phyloP scores from a whole-genome alignment of 768 basidiomycete genomes.

The Lactarius sp. region DNA sequence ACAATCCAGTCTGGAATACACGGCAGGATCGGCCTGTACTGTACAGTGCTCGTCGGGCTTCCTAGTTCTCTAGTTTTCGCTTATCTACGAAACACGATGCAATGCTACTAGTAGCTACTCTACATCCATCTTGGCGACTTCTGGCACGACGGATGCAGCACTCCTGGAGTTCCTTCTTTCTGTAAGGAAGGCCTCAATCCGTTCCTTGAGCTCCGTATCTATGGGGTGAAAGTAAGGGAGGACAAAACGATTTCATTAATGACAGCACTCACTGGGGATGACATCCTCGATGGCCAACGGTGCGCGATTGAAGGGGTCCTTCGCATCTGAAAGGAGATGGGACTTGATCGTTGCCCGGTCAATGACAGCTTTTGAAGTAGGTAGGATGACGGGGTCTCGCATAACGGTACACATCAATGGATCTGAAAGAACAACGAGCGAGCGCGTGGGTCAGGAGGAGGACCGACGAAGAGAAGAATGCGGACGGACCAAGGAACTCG shows the following conservation, averaged over 20 bases:
- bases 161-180: conserved; percentile 46
- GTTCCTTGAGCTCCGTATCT: conserved; percentile 68
- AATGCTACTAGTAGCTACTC: conserved; percentile 9
- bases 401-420: conserved; percentile 89
- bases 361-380: conserved; percentile 70
- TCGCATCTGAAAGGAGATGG: conserved; percentile 84
- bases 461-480: conserved; percentile 13
- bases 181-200: conserved; percentile 65
- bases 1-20: conserved; percentile 2
- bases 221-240: conserved; percentile 3
- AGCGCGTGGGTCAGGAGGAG: conserved; percentile 6
- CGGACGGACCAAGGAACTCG: conserved; percentile 77
- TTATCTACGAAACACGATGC: conserved; percentile 8
- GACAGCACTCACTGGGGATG: conserved; percentile 53
- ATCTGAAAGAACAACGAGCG: conserved; percentile 43
- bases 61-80: not conserved
- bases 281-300: conserved; percentile 80
- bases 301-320: conserved; percentile 92
- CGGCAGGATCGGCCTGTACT: not conserved
- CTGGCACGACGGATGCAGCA: conserved; percentile 24
- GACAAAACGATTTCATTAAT: not conserved
- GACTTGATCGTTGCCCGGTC: conserved; percentile 94
- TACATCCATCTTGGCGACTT: conserved; percentile 22
- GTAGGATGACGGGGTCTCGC: conserved; percentile 91
- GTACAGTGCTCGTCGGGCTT: not conserved